Evolutionary conservation across 2,329 filamentous ascomycete species (phyloP).

Genomic region (Penicillium sp.): DNA sequence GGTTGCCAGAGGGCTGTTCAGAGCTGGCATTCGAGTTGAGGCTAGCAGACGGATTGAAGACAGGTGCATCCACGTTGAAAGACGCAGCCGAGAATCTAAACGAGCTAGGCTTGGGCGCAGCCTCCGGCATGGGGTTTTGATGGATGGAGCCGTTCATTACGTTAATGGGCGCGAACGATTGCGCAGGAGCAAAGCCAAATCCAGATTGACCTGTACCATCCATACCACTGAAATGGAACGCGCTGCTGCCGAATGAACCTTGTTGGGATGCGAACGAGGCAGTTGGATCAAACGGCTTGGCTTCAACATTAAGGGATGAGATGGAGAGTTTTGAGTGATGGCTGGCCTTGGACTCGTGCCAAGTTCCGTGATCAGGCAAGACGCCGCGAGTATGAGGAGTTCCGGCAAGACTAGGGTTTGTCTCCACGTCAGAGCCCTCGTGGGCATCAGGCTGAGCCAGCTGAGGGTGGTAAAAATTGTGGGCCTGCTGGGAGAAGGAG

Average conservation of each 20-base stretch:
- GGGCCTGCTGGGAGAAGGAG: slow-evolving; percentile 34
- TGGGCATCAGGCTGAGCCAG: slow-evolving; percentile 42
- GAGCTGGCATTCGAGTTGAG: slow-evolving; percentile 32
- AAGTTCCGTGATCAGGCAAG: slow-evolving; percentile 36
- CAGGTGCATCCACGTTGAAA: slow-evolving; percentile 75
- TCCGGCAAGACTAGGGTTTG: slow-evolving; percentile 72
- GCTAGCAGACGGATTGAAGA: slow-evolving; percentile 66
- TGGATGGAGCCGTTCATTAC: slow-evolving; percentile 24
- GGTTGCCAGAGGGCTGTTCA: slow-evolving; percentile 25
- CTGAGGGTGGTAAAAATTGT: slow-evolving; percentile 41
- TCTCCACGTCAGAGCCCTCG: slow-evolving; percentile 69
- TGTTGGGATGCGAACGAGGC: slow-evolving; percentile 54
- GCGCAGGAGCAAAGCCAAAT: slow-evolving; percentile 58
- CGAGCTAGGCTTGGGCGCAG: slow-evolving; percentile 23
- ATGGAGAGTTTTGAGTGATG: slow-evolving; percentile 71
- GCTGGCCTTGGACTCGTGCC: slow-evolving; percentile 41
- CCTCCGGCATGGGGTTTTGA: slow-evolving; percentile 15
- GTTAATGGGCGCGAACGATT: slow-evolving; percentile 67
- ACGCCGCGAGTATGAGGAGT: slow-evolving; percentile 55
- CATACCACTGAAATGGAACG: slow-evolving; percentile 47
- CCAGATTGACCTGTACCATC: slow-evolving; percentile 31
- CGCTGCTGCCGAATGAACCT: slow-evolving; percentile 48
- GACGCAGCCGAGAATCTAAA: slow-evolving; percentile 72
- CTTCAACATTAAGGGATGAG: slow-evolving; percentile 84
- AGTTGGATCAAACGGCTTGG: slow-evolving; percentile 77